A percentile compares a stretch with the other conserved stretches of the same genome.
These are phyloP conservation scores for Aspergillus unguis DNA, from an alignment of 2,329 filamentous ascomycete genomes.

Conservation along the genomic window DNA sequence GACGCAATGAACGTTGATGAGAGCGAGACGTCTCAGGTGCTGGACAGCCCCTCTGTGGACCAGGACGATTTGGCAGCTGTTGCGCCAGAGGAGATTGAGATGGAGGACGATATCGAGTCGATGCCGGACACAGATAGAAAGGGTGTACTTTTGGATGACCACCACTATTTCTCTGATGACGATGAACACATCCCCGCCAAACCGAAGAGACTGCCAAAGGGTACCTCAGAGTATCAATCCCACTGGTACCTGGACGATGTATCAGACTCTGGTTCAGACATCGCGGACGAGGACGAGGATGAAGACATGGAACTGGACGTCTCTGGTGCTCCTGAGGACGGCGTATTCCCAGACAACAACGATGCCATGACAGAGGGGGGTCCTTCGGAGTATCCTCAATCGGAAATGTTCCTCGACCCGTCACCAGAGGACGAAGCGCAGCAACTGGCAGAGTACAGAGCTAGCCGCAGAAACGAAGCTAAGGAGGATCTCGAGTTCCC, in stretches of 20 bases:
- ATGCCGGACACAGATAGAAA: slow-evolving; percentile 61
- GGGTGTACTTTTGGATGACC: slow-evolving; percentile 90
- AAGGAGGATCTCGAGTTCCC: slow-evolving; percentile 93
- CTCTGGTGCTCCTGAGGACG: slow-evolving; percentile 73
- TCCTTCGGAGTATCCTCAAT: slow-evolving; percentile 87
- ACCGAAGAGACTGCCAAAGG: slow-evolving; percentile 77
- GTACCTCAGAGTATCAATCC: slow-evolving; percentile 89
- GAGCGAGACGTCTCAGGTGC: slow-evolving; percentile 46
- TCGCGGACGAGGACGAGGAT: slow-evolving; percentile 63
- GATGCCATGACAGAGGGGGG: slow-evolving; percentile 69
- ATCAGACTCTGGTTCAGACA: slow-evolving; percentile 80
- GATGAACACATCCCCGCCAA: slow-evolving; percentile 58
- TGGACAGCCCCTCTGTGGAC: slow-evolving; percentile 73
- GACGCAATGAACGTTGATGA: slow-evolving; percentile 68
- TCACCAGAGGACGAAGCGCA: slow-evolving; percentile 78
- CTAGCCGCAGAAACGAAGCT: slow-evolving; percentile 72
- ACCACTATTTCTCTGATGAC: slow-evolving; percentile 96
- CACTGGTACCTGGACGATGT: slow-evolving; percentile 87
- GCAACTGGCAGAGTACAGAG: slow-evolving; percentile 77
- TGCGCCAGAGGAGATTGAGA: slow-evolving; percentile 79
- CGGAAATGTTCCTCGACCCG: slow-evolving; percentile 81
- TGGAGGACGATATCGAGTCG: slow-evolving; percentile 64
- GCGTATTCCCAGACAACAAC: slow-evolving; percentile 57
- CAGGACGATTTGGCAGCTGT: slow-evolving; percentile 79
- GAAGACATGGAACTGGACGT: slow-evolving; percentile 52